These are phyloP conservation scores for Fraxinus platypoda DNA, from an alignment of 305 asterid species.

Conservation along the genomic window DNA sequence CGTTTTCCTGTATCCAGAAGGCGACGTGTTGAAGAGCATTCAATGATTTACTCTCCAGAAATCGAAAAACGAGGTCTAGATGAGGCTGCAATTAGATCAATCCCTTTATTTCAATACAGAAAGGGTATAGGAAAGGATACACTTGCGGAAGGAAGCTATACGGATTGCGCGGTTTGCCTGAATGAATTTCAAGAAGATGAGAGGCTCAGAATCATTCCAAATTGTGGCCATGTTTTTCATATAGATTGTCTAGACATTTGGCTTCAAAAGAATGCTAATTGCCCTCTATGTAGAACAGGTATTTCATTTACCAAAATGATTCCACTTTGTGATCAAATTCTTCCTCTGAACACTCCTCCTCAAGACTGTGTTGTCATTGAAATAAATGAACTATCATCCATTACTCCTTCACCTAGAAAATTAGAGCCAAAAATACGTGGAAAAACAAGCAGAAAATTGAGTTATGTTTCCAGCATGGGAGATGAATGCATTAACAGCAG, in stretches of 20 bases:
- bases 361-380: constrained; percentile 4
- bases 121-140: constrained; percentile 18
- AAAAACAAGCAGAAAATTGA: constrained; percentile 31
- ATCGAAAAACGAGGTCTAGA: constrained; percentile 36
- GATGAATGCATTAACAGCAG: constrained; percentile 72
- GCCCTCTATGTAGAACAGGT: constrained; percentile 51
- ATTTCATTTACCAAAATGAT: constrained; percentile 25
- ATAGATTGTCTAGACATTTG: constrained; percentile 56
- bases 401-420: constrained; percentile 39
- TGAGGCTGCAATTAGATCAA: constrained; percentile 42
- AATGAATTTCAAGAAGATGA: constrained; percentile 49
- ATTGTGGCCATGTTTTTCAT: constrained; percentile 44
- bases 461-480: constrained; percentile 53
- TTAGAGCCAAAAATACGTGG: constrained; percentile 16
- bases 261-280: constrained; percentile 52
- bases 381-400: constrained; percentile 27
- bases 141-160: background rate
- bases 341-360: constrained; percentile 31
- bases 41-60: constrained; percentile 18
- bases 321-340: constrained; percentile 25
- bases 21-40: constrained; percentile 18
- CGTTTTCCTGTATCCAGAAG: constrained; percentile 36
- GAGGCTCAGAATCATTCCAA: constrained; percentile 40
- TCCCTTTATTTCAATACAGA: constrained; percentile 35
- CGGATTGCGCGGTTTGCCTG: constrained; percentile 50